Base-by-base conservation (phyloP, 345 rosid genomes). In the Rhizophora mangle region DNA sequence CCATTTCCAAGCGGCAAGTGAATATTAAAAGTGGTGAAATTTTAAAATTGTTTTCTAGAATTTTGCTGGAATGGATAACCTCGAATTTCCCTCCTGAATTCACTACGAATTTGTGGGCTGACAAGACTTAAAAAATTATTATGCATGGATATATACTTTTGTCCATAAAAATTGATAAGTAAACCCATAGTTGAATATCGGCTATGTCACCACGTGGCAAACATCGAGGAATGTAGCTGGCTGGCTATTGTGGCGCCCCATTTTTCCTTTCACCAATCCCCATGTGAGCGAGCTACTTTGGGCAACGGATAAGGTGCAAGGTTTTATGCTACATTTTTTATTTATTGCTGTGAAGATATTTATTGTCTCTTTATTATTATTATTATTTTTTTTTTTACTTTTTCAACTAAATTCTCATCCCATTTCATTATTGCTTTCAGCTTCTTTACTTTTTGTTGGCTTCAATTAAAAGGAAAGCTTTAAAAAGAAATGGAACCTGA, bases 391-490 rank as follows among this genome's bases (percentile, higher is more conserved):
- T 27, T 63, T 18, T 0, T 0, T n/a, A 26, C 20, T 32, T 21
- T 64, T 20, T 59, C 7, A 5, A 9, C 19, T 57, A 13, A 27
- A 6, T 6, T 26, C 20, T 0, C 8, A 27, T 29, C 13, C 5
- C 19, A 27, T 36, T n/a, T 39, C 47, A 39, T 39, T 16, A 11
- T 39, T 39, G 24, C 22, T 21, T 47, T 36, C 13, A 32, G 24
- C 9, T 2, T 31, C 39, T 34, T 73, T 21, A 18, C 67, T 64
- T 72, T 75, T 78, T 63, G 34, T 69, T 55, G 49, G 72, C 83
- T 83, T 81, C 72, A 68, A 74, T 78, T 78, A 65, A 76, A 82
- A 82, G 89, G 73, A 73, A 80, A 78, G 86, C 73, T 79, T 68
- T 82, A 65, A 74, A 78, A 76, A 69, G 80, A 68, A 68, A 64